Conservation (phyloP, 257 asterid species). For the Solanum paucissectum region DNA sequence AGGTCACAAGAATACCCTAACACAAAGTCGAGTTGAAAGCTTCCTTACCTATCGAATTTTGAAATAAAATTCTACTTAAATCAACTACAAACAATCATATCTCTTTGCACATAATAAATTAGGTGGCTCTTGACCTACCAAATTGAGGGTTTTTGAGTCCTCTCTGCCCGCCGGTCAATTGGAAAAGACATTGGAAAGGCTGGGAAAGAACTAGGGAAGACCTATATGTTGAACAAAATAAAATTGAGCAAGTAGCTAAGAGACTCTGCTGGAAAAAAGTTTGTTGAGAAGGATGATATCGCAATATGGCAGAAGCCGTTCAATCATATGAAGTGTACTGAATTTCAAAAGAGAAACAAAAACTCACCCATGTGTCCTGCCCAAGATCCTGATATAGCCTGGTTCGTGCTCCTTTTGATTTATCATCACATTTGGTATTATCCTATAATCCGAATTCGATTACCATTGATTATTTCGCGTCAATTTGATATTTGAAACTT, state of each 20-base stretch:
- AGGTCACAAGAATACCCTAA: too few relatives aligned
- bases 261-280: constrained; percentile 79
- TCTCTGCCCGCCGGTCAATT: constrained; percentile 73
- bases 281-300: constrained; percentile 64
- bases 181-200: constrained; percentile 75
- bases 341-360: constrained; percentile 2
- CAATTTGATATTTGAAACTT: constrained; percentile 19
- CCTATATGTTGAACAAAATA: constrained; percentile 61
- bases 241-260: constrained; percentile 51
- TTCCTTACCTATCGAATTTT: too few relatives aligned
- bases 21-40: too few relatives aligned
- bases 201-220: constrained; percentile 66
- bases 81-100: too few relatives aligned
- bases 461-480: background rate
- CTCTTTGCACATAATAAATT: too few relatives aligned
- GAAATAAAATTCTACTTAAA: too few relatives aligned
- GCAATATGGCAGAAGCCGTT: constrained; percentile 70
- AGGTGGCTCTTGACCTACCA: too few relatives aligned
- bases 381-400: constrained; percentile 51
- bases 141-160: constrained; percentile 44
- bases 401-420: constrained; percentile 30
- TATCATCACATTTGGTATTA: background rate
- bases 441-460: background rate
- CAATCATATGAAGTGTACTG: constrained; percentile 44
- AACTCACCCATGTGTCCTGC: constrained; percentile 37